phyloP scores from a whole-genome alignment of 176 grass and related monocot genomes.

The Calamus simplicifolius region DNA sequence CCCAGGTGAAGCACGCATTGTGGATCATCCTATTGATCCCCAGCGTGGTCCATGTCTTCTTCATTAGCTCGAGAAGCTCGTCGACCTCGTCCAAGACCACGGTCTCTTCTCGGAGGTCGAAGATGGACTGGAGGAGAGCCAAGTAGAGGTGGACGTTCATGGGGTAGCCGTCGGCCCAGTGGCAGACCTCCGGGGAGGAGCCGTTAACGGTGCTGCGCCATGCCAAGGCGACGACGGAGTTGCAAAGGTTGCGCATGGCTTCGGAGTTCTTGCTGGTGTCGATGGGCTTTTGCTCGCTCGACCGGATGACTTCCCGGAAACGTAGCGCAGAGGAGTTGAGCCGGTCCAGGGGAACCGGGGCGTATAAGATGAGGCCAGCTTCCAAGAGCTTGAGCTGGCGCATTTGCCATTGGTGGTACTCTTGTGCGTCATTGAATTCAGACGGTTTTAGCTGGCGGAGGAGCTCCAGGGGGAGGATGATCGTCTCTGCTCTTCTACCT shows the following conservation, averaged over 20 bases:
- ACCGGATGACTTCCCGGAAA: constrained; percentile 58
- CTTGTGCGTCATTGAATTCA: constrained; percentile 50
- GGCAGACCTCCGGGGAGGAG: constrained; percentile 25
- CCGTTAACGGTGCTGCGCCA: constrained; percentile 38
- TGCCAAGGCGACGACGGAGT: constrained; percentile 53
- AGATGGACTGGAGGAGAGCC: constrained; percentile 55
- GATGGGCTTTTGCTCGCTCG: constrained; percentile 42
- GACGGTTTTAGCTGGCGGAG: constrained; percentile 72
- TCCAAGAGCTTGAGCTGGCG: constrained; percentile 84
- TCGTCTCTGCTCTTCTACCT: constrained; percentile 48
- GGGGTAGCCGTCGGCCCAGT: constrained; percentile 88
- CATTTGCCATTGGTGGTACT: constrained; percentile 87
- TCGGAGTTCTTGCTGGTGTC: constrained; percentile 79
- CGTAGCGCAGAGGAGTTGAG: constrained; percentile 44
- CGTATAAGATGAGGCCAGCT: constrained; percentile 65
- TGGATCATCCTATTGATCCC: constrained; percentile 53
- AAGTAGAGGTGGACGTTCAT: constrained; percentile 73
- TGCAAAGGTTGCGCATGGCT: constrained; percentile 47
- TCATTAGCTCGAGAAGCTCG: constrained; percentile 87
- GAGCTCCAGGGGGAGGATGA: constrained; percentile 82
- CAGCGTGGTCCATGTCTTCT: constrained; percentile 72
- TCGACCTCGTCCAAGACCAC: constrained; percentile 83
- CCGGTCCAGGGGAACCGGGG: constrained; percentile 54
- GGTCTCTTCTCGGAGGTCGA: constrained; percentile 57
- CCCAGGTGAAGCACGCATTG: constrained; percentile 68